phyloP scores from a whole-genome alignment of 495 filamentous ascomycete genomes.

The Penicillium psychrofluorescens region DNA sequence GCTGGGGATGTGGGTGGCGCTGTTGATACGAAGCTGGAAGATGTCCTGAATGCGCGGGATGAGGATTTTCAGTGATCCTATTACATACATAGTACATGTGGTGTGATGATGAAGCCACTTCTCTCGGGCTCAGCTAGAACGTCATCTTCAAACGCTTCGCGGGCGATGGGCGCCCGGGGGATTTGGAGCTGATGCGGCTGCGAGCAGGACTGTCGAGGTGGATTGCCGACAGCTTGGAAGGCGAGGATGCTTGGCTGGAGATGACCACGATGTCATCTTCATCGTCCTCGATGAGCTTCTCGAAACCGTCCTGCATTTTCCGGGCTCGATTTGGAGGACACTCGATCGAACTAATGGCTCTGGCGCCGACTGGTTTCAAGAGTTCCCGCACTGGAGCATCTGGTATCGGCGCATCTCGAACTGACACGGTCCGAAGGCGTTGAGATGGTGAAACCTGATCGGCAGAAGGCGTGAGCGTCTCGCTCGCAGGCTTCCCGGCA shows the following conservation, averaged over 20 bases:
- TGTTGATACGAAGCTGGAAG: slow-evolving; percentile 42
- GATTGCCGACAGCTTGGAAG: slow-evolving; percentile 10
- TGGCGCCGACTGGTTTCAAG: no score
- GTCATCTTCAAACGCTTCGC: neutral
- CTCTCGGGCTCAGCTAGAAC: neutral
- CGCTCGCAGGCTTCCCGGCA: no score
- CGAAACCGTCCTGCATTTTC: neutral
- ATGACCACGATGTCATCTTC: neutral
- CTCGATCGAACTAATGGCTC: no score
- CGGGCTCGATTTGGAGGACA: no score
- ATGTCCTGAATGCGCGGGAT: slow-evolving; percentile 41
- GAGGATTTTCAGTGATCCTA: slow-evolving; percentile 21
- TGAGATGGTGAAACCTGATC: no score
- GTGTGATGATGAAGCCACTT: neutral
- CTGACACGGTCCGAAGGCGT: no score
- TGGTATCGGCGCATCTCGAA: neutral
- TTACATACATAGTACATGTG: neutral
- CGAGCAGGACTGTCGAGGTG: slow-evolving; percentile 5
- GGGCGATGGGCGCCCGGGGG: slow-evolving; percentile 4
- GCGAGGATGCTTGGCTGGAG: slow-evolving; percentile 3
- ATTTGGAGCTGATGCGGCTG: slow-evolving; percentile 1
- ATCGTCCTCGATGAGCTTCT: slow-evolving; percentile 3
- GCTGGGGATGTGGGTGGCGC: slow-evolving; percentile 62
- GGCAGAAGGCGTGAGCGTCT: no score
- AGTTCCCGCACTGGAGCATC: neutral